Evolutionary conservation across 345 rosid genomes (phyloP).

Genomic region (Reutealis trisperma): DNA sequence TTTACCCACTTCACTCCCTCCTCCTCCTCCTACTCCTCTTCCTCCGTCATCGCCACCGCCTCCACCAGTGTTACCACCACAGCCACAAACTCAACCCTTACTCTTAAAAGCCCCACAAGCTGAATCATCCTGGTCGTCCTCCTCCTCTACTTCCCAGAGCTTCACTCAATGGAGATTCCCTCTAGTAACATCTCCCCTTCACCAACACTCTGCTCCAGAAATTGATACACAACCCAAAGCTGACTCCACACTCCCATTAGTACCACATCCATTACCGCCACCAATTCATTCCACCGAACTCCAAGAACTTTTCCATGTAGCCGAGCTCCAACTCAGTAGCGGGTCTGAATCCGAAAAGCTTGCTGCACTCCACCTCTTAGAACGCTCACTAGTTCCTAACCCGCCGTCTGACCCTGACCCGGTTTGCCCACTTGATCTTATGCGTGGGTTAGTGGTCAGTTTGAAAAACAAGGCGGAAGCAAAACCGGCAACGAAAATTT

Average conservation of each 20-base stretch:
- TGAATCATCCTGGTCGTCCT: constrained; percentile 63
- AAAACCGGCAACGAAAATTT: constrained; percentile 69
- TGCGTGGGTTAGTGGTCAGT: constrained; percentile 60
- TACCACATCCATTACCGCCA: constrained; percentile 39
- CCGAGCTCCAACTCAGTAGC: constrained; percentile 62
- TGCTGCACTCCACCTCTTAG: constrained; percentile 67
- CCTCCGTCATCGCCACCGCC: neutral
- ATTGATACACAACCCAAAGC: constrained; percentile 3
- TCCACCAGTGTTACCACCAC: constrained; percentile 25
- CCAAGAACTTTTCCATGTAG: constrained; percentile 65
- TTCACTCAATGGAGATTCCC: constrained; percentile 93
- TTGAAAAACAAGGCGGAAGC: constrained; percentile 50
- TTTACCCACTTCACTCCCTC: neutral
- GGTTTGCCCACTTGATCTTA: constrained; percentile 62
- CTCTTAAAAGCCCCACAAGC: constrained; percentile 24
- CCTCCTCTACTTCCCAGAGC: constrained; percentile 80
- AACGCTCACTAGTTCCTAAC: constrained; percentile 70
- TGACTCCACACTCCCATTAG: constrained; percentile 6
- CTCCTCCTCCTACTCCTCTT: neutral
- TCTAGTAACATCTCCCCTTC: constrained; percentile 49
- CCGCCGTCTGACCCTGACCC: constrained; percentile 74
- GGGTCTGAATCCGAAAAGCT: constrained; percentile 63
- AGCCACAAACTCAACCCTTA: constrained; percentile 24
- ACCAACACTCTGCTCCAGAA: constrained; percentile 16
- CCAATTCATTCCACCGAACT: constrained; percentile 45